Evolutionary conservation across 441 rosid species (phyloP).

Genomic region (Dalechampia spathulata): DNA sequence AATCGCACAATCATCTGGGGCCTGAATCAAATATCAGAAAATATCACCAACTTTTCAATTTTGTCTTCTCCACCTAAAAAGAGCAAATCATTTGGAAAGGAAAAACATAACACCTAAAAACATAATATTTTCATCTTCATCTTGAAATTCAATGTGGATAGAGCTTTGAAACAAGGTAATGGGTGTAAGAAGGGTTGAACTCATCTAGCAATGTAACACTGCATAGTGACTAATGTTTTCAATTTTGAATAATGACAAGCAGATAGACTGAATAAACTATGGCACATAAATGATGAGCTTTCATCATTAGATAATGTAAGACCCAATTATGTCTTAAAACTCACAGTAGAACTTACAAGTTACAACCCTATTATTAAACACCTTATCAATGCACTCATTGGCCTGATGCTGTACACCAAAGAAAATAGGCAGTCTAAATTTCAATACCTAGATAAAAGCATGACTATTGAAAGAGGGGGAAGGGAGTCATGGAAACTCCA

Average conservation of each 20-base stretch:
- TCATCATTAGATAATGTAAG: neutral
- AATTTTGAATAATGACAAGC: neutral
- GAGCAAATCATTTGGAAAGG: neutral
- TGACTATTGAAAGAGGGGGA: neutral
- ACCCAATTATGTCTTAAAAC: neutral
- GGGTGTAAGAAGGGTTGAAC: neutral
- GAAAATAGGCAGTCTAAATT: neutral
- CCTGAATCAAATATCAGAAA: constrained; percentile 36
- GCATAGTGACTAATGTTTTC: neutral
- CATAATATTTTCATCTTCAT: no score
- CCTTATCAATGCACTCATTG: neutral
- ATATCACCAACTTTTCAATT: neutral
- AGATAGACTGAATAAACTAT: neutral
- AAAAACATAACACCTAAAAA: neutral
- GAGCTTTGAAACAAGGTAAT: no score
- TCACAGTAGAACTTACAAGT: neutral
- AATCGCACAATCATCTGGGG: constrained; percentile 73
- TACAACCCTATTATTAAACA: neutral
- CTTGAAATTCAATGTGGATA: no score
- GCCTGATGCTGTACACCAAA: neutral
- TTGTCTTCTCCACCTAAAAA: neutral
- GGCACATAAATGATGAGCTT: neutral
- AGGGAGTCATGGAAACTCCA: constrained; percentile 1
- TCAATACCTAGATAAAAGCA: neutral
- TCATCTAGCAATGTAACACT: neutral